Evolutionary conservation across 2,329 filamentous ascomycete genomes (phyloP), one percentile per base, ranked within the genome.

Genomic region (Helicocarpus griseus): DNA sequence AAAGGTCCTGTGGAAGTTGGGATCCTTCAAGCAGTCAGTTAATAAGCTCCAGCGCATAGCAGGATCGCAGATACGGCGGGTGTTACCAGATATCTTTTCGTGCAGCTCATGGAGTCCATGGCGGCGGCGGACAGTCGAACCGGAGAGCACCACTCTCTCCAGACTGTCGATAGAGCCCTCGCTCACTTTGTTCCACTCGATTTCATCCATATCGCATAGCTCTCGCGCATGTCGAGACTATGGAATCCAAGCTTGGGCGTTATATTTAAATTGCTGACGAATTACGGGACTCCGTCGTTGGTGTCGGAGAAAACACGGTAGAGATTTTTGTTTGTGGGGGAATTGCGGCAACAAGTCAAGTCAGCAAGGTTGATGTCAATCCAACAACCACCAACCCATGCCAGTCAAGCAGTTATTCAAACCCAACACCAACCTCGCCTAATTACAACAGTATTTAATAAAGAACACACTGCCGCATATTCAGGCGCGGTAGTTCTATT

Each of bases 101-200:
- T 72, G 69, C 54, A 74, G 65, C 58, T 71, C 67, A 62, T 69
- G 66, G 55, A 72, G 66, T 62, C 62, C 64, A 57, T 64, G 63
- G 58, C 65, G 63, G 58, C 69, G 66, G 57, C 60, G 66, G 63
- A 63, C 61, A 51, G 69, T 72, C 59, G 69, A 72, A 58, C 68
- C 69, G 51, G 69, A 70, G 54, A 71, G 61, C 57, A 72, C 63
- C 47, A 61, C 65, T 61, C 63, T 59, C 57, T 61, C 64, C 58
- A 72, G 61, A 54, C 60, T 65, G 61, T 66, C 64, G 58, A 72
- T 58, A 57, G 67, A 61, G 57, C 69, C 69, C 51, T 68, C 62
- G 59, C 65, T 67, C 57, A 72, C 69, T 63, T 70, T 67, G 58
- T 70, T 66, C 69, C 69, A 72, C 64, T 67, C 65, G 63, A 69